These are phyloP conservation scores for Thelonectria rubi DNA, from an alignment of 2,329 filamentous ascomycete genomes.

Conservation along the genomic window DNA sequence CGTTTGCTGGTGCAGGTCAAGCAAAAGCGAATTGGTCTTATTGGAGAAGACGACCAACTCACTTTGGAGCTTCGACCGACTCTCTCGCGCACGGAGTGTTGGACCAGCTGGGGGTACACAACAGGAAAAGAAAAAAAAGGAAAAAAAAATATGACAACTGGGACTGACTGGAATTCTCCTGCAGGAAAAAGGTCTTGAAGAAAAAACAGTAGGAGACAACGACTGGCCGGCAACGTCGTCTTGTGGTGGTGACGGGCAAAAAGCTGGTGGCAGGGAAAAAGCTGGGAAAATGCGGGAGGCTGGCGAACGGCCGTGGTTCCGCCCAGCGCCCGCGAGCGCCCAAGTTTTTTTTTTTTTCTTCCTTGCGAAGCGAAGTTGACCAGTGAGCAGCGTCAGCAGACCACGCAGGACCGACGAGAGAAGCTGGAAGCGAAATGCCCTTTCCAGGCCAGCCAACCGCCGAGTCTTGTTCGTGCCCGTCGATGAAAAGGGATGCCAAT, in stretches of 20 bases:
- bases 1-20: slow-evolving; percentile 22
- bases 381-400: slow-evolving; percentile 29
- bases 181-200: slow-evolving; percentile 14
- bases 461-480: not conserved
- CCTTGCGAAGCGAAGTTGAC: not conserved
- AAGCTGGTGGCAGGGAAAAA: slow-evolving; percentile 44
- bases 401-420: slow-evolving; percentile 15
- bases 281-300: slow-evolving; percentile 35
- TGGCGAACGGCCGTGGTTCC: slow-evolving; percentile 30
- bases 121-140: not conserved
- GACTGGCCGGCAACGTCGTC: slow-evolving; percentile 29
- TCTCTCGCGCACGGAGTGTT: not conserved
- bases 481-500: no score
- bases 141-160: slow-evolving; percentile 1
- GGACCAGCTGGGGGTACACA: no score
- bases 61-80: not conserved
- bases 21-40: slow-evolving; percentile 18
- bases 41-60: slow-evolving; percentile 16
- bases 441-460: slow-evolving; percentile 14
- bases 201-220: slow-evolving; percentile 15
- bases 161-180: slow-evolving; percentile 18
- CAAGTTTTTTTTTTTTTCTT: not conserved
- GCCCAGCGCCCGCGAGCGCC: slow-evolving; percentile 35
- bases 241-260: slow-evolving; percentile 44
- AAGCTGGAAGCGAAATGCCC: not conserved